Base-by-base conservation (phyloP, 352 stramenopile genomes). In the Pythium biforme region DNA sequence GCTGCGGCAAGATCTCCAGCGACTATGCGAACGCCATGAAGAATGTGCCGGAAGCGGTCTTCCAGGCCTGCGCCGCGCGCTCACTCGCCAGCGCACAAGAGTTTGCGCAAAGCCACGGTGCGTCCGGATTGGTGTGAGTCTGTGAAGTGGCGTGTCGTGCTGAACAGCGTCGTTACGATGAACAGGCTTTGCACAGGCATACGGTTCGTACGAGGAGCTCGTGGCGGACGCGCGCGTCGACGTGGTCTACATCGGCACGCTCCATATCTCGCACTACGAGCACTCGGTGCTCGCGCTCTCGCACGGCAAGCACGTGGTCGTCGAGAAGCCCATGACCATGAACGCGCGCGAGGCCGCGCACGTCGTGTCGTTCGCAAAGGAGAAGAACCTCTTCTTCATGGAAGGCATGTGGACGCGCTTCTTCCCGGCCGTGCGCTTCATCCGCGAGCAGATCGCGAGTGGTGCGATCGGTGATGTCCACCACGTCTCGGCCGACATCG, bases 281-380 rank as follows among this genome's bases (percentile, higher is more conserved):
- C 83, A 95, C 62, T 77, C 86, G 11, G 69, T 87, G 39, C 55
- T 92, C 55, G 93, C 87, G 22, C 64, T 98, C 0, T 65, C 75
- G 19, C 77, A 89, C 54, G 79, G 79, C 55, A 98, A 98, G 69
- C 91, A 98, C 72, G 87, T 97, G 20, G 68, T 98, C 10, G 80
- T 98, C 43, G 94, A 98, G 68, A 98, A 98, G 66, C 94, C 92
- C 9, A 95, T 97, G 78, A 79, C 84, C 8, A 88, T 98, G 88
- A 88, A 96, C 56, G 58, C 68, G 47, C 54, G 74, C 15, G 84
- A 98, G 70, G 87, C 84, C 4, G 58, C 81, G 20, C 79, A 87
- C 40, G 68, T 95, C 22, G 78, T 88, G 39, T 51, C 69, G 5
- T 54, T 94, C 6, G 86, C 86, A 1, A 55, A 79, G 34, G 71